Base-by-base conservation (phyloP, 192 early-diverging fungal genomes). In the Piromyces sp. region DNA sequence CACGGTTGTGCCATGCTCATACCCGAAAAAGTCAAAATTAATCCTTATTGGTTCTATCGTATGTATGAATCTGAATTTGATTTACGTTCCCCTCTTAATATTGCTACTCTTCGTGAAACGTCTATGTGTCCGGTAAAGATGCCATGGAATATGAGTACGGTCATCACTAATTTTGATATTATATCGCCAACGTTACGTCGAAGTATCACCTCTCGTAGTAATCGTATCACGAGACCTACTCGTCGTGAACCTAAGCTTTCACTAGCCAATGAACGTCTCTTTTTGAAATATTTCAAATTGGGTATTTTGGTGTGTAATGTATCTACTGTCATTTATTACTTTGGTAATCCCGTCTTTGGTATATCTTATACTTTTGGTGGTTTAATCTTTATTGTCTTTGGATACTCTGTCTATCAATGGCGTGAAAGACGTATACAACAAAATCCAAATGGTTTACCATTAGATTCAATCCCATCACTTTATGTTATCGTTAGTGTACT, bases 181-280 rank as follows among this genome's bases (percentile, higher is more conserved):
- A 68, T 68, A n/a, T 68, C 51, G 0, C 51, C 51, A n/a, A 68
- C 51, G 1, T n/a, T 68, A 68, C 51, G 51, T 68, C 51, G 51
- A n/a, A 68, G 51, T 68, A 68, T 68, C 4, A 68, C 51, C 26
- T 22, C 51, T 11, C 22, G 51, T 11, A 68, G 26, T n/a, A 68
- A 68, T n/a, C 51, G 51, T 68, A 68, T 68, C 1, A 17, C 19
- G 11, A 68, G 51, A 68, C 51, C 51, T 9, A 68, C 51, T 9
- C 51, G 51, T 68, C 51, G 51, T 68, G 95, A 96, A 82, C 93
- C 95, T 19, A 96, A 96, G 87, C 92, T 94, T 13, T 95, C 91
- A 80, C 94, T 96, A 86, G 94, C 94, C 68, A 96, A 96, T 82
- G 95, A 96, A 85, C 88, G 95, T 58, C 95, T 94, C 0, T 96